Conservation (phyloP, 148 eudicot species). For the Linanthus parryae region DNA sequence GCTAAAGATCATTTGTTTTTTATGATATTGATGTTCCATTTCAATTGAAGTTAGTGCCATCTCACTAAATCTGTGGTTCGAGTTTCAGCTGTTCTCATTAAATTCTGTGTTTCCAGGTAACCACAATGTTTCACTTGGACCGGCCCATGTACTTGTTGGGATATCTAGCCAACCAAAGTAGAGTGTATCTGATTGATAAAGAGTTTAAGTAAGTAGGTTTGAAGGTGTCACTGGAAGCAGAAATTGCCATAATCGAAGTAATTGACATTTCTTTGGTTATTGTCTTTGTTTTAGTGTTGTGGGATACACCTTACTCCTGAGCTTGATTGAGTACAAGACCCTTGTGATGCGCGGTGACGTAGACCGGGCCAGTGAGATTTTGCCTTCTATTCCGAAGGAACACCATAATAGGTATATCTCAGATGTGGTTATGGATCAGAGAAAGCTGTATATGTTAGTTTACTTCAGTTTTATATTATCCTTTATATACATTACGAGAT, state of each 20-base stretch:
- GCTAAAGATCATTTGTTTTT: slow-evolving; percentile 1
- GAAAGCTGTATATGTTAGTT: too few species aligned
- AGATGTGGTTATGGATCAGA: too few species aligned
- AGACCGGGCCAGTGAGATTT: slow-evolving; percentile 66
- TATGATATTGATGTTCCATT: not conserved
- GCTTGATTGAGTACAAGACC: slow-evolving; percentile 93
- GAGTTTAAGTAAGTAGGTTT: slow-evolving; percentile 77
- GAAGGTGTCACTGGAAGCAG: not conserved
- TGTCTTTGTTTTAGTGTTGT: slow-evolving; percentile 52
- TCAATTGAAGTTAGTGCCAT: not conserved
- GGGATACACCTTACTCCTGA: slow-evolving; percentile 81
- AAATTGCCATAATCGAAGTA: slow-evolving; percentile 1
- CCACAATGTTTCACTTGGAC: slow-evolving; percentile 98
- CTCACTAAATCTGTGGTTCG: not conserved
- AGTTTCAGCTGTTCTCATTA: not conserved
- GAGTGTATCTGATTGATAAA: slow-evolving; percentile 87
- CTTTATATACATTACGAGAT: too few species aligned
- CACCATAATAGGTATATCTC: slow-evolving; percentile 77
- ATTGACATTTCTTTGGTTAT: slow-evolving; percentile 3
- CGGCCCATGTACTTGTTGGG: slow-evolving; percentile 96
- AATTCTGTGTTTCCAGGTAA: slow-evolving; percentile 46
- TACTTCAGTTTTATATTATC: too few species aligned
- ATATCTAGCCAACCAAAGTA: slow-evolving; percentile 89
- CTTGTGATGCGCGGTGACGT: slow-evolving; percentile 95
- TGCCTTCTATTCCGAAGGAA: slow-evolving; percentile 91